A percentile compares a stretch with the other conserved stretches of the same genome.
phyloP scores from a whole-genome alignment of 148 eudicot genomes.

The Rhododendron mucronatum region DNA sequence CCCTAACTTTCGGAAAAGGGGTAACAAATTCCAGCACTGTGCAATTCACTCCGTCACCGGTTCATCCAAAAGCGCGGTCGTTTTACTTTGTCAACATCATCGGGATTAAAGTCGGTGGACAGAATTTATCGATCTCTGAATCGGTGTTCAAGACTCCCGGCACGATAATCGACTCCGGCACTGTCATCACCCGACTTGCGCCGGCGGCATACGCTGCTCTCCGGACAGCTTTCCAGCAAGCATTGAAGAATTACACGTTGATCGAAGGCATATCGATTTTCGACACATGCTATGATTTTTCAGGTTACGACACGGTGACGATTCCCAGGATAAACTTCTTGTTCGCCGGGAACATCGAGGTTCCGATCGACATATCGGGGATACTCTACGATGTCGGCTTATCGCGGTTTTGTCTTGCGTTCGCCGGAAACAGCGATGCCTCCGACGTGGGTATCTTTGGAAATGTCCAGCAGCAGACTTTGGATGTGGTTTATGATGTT shows the following conservation, averaged over 20 bases:
- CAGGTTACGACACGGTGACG: not conserved
- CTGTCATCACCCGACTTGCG: not conserved
- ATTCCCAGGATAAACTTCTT: not conserved
- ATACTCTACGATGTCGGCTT: not conserved
- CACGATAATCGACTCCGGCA: not conserved
- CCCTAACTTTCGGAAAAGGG: not conserved
- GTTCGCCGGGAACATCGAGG: not conserved
- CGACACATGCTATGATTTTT: not conserved
- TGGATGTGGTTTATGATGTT: not conserved
- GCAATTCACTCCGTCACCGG: conserved; percentile 37
- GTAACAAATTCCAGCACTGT: not conserved
- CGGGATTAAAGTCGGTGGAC: not conserved
- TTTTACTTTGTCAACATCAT: not conserved
- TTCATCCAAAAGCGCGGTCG: not conserved
- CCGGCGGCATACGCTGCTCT: not conserved
- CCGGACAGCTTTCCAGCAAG: not conserved
- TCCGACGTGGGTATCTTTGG: not conserved
- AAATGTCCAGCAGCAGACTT: not conserved
- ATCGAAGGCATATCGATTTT: too few species aligned
- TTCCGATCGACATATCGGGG: not conserved
- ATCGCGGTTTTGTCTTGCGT: not conserved
- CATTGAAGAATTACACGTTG: not conserved
- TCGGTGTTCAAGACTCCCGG: not conserved
- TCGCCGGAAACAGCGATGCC: not conserved
- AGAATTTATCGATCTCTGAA: not conserved